Conservation (phyloP, 2,329 filamentous ascomycete species). For the Fusarium albidum region DNA sequence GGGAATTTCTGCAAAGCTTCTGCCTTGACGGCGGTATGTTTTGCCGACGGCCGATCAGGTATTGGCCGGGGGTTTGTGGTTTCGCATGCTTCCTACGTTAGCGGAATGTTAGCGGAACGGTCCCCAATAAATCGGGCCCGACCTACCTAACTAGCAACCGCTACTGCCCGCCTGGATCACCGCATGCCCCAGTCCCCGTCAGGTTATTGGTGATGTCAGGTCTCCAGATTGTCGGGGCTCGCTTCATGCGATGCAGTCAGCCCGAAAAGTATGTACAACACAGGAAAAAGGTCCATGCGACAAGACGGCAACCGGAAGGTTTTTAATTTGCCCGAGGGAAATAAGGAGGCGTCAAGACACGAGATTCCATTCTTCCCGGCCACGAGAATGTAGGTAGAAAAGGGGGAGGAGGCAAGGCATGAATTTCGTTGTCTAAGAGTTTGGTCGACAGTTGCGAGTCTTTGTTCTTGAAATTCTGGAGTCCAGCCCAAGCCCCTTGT, state of each 20-base stretch:
- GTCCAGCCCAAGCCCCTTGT: constrained; percentile 15
- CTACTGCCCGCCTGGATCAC: constrained; percentile 29
- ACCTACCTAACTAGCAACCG: too few relatives aligned
- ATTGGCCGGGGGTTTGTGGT: background rate
- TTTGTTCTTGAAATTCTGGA: constrained; percentile 10
- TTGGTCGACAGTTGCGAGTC: constrained; percentile 4
- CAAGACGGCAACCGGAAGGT: too few relatives aligned
- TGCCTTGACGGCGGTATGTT: constrained; percentile 37
- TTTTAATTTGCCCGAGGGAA: too few relatives aligned
- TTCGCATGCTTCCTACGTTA: background rate
- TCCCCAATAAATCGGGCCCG: constrained; percentile 19
- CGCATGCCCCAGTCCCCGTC: constrained; percentile 32
- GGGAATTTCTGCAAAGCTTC: constrained; percentile 37
- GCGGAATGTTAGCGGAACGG: constrained; percentile 3
- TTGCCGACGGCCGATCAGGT: constrained; percentile 31
- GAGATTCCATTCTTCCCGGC: too few relatives aligned
- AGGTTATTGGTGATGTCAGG: constrained; percentile 39
- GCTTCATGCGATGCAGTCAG: constrained; percentile 8
- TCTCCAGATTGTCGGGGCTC: constrained; percentile 32
- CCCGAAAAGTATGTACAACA: background rate
- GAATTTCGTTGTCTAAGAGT: constrained; percentile 13
- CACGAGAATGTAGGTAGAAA: background rate
- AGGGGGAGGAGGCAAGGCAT: constrained; percentile 1
- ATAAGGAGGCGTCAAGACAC: too few relatives aligned
- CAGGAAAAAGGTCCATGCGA: background rate